Evolutionary conservation across 2,329 filamentous ascomycete genomes (phyloP), one percentile per base, ranked within the genome.

Genomic region (Colletotrichum cordylinicola): DNA sequence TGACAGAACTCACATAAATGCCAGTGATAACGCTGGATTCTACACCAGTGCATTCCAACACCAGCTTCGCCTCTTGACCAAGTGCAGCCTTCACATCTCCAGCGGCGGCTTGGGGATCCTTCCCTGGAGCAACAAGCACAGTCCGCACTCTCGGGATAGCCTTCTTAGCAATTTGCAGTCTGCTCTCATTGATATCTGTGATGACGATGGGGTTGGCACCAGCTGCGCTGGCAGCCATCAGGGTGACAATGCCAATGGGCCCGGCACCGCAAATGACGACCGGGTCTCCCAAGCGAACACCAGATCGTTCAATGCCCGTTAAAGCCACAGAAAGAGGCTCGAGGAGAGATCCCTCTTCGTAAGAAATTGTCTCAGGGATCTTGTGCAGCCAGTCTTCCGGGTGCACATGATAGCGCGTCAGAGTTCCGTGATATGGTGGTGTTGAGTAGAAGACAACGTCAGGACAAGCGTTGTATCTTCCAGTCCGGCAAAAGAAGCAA

Each of bases 41-140:
- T 16, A 93, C 91, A 65, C 92, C 93, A 0, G 92, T 94, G 84
- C 92, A 94, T 81, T 94, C 93, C 82, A 94, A 86, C 4, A 89
- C 90, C 37, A 93, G 83, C 33, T 89, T 87, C 3, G 92, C 91
- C 79, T 93, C 71, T 33, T 74, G 66, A 7, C 66, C 76, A 21
- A 82, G 82, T 4, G 80, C 67, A 8, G 78, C 78, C 64, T 78
- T 78, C 66, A 81, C 78, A 61, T 82, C 79, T 68, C 79, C 79
- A 7, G 77, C 71, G 10, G 39, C 43, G 21, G 24, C 58, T 27
- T 58, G 56, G 18, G 66, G 29, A 18, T 74, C 71, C 18, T 74
- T 74, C 1, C 66, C 66, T 4, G 55, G 43, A 13, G 39, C 18
- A 48, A 74, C 35, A 27, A 74, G 58, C 16, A 74, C 43, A 33